Conservation (phyloP, 1,139 yeast species). For the Lodderomyces oxycetoniae region DNA sequence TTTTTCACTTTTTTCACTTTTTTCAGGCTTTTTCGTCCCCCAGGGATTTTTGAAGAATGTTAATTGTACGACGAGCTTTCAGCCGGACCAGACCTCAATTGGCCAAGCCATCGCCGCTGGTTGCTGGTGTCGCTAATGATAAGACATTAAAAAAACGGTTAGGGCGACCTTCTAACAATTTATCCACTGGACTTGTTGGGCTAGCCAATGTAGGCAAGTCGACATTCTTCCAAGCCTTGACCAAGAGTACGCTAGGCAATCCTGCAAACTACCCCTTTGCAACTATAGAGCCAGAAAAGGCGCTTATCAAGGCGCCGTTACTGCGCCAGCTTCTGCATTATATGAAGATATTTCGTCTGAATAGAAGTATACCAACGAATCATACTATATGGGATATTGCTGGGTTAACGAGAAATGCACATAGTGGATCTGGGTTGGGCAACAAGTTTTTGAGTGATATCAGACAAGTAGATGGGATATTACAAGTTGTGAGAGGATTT, state of each 20-base stretch:
- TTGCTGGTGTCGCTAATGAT: too few species aligned
- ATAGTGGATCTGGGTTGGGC: conserved; percentile 74
- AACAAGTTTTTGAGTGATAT: conserved; percentile 70
- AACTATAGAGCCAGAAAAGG: conserved; percentile 70
- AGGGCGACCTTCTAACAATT: conserved; percentile 54
- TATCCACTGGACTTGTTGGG: conserved; percentile 61
- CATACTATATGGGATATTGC: conserved; percentile 69
- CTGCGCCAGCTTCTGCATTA: conserved; percentile 45
- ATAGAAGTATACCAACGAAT: conserved; percentile 50
- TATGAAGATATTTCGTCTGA: conserved; percentile 44
- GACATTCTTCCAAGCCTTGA: conserved; percentile 62
- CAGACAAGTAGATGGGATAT: conserved; percentile 68
- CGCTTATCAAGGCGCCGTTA: conserved; percentile 55
- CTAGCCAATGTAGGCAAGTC: conserved; percentile 77
- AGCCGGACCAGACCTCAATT: conserved; percentile 4
- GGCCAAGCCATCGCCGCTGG: conserved; percentile 6
- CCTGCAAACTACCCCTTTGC: conserved; percentile 83
- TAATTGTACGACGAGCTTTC: conserved; percentile 8
- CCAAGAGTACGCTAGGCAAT: conserved; percentile 63
- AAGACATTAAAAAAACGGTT: conserved; percentile 19
- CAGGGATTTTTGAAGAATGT: too few species aligned
- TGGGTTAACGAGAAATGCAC: conserved; percentile 69
- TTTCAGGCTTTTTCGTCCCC: too few species aligned
- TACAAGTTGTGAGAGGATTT: conserved; percentile 68
- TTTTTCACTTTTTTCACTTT: too few species aligned